A percentile compares a stretch with the other conserved stretches of the same genome.
These are phyloP conservation scores for Phytophthora chlamydospora DNA, from an alignment of 352 stramenopile species.

Conservation along the genomic window DNA sequence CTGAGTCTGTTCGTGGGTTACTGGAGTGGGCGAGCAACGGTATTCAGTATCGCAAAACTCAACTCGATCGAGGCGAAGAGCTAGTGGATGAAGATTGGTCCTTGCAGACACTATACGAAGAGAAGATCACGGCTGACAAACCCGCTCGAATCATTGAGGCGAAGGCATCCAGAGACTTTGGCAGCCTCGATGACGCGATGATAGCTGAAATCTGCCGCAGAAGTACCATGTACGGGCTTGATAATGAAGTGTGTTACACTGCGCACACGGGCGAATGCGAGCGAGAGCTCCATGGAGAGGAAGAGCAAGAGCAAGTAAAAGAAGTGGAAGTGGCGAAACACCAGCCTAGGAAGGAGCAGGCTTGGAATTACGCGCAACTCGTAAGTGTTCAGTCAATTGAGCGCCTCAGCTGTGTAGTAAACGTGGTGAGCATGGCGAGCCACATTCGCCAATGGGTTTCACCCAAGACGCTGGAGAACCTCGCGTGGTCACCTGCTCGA, in stretches of 20 bases:
- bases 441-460: conserved; percentile 3
- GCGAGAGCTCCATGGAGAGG: conserved; percentile 58
- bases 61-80: conserved; percentile 17
- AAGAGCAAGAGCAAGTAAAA: conserved; percentile 40
- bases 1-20: conserved; percentile 54
- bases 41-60: conserved; percentile 50
- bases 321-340: conserved; percentile 24
- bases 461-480: conserved; percentile 10
- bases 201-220: conserved; percentile 17
- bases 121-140: conserved; percentile 47
- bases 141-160: conserved; percentile 48
- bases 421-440: conserved; percentile 2
- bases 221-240: conserved; percentile 32
- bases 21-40: conserved; percentile 78
- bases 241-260: conserved; percentile 50
- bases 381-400: conserved; percentile 6
- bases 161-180: conserved; percentile 11
- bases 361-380: conserved; percentile 24
- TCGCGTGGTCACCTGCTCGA: conserved; percentile 32
- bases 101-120: conserved; percentile 35
- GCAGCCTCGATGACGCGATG: conserved; percentile 1
- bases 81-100: conserved; percentile 46
- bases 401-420: conserved; percentile 3
- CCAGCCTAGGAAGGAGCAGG: conserved; percentile 23
- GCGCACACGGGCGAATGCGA: conserved; percentile 59